A percentile compares a stretch with the other conserved stretches of the same genome.
Conservation (phyloP, 2,329 filamentous ascomycete genomes). For the Didymella exigua region DNA sequence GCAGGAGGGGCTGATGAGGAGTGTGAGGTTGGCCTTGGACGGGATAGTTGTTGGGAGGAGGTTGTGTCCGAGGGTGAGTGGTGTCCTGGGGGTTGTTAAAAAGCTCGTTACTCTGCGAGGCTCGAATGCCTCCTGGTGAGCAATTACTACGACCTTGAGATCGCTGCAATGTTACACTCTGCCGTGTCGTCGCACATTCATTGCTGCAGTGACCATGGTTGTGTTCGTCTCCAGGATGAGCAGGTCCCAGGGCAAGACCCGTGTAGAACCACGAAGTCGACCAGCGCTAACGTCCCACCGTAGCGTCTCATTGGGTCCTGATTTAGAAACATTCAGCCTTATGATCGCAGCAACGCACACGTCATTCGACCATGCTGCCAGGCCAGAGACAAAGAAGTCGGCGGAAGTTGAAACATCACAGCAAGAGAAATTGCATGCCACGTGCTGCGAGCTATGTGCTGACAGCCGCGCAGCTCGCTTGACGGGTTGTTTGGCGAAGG, state of each 20-base stretch:
- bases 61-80: no score
- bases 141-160: no score
- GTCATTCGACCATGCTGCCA: neutral
- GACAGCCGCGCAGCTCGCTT: neutral
- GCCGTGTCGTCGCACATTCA: neutral
- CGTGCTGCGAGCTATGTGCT: constrained; percentile 5
- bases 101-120: no score
- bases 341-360: neutral
- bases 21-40: neutral
- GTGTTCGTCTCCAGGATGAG: constrained; percentile 1
- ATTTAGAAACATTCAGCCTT: constrained; percentile 11
- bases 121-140: no score
- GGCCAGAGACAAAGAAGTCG: constrained; percentile 4
- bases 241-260: neutral
- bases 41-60: no score
- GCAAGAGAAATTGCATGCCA: neutral
- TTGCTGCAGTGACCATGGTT: neutral
- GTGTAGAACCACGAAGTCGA: neutral
- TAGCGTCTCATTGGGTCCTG: neutral
- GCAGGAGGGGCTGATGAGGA: neutral
- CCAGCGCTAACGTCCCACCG: neutral
- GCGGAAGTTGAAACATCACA: neutral
- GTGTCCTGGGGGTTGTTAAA: no score
- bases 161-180: neutral
- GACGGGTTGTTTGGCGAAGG: neutral